These are phyloP conservation scores for Ustilago shanxiensis DNA, from an alignment of 1,284 basidiomycete genomes.

Conservation along the genomic window DNA sequence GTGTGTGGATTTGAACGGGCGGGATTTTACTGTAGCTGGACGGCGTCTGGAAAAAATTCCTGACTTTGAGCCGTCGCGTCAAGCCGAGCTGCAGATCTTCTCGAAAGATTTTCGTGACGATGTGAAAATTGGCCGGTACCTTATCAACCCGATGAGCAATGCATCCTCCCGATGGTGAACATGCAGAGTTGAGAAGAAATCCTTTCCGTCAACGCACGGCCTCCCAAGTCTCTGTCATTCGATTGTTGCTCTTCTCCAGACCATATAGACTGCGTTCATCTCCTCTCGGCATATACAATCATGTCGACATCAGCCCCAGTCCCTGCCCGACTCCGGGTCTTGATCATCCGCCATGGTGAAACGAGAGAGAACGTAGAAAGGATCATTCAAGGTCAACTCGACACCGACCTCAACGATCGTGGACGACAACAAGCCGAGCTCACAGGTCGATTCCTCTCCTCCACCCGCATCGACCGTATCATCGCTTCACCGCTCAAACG, in stretches of 20 bases:
- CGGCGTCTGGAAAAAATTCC: no score
- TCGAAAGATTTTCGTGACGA: no score
- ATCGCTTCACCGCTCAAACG: conserved; percentile 62
- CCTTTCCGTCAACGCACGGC: not conserved
- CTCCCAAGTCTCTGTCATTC: not conserved
- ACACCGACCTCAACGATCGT: conserved; percentile 61
- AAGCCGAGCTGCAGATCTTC: not conserved
- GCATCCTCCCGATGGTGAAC: not conserved
- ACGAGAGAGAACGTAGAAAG: conserved; percentile 65
- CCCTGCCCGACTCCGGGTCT: conserved; percentile 37
- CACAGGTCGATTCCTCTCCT: conserved; percentile 52
- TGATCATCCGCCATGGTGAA: conserved; percentile 67
- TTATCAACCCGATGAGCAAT: no score
- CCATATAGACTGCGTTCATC: not conserved
- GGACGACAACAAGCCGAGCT: conserved; percentile 59
- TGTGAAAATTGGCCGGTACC: conserved; percentile 5
- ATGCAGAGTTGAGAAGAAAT: not conserved
- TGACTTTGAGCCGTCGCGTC: no score
- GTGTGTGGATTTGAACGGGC: not conserved
- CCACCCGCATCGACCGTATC: conserved; percentile 54
- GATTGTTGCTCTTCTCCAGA: not conserved
- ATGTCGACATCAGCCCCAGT: not conserved
- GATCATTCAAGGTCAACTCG: conserved; percentile 68
- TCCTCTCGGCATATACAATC: not conserved
- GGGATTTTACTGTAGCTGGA: no score